These are phyloP conservation scores for Lactarius sanguifluus DNA, from an alignment of 768 basidiomycete genomes.

Conservation along the genomic window DNA sequence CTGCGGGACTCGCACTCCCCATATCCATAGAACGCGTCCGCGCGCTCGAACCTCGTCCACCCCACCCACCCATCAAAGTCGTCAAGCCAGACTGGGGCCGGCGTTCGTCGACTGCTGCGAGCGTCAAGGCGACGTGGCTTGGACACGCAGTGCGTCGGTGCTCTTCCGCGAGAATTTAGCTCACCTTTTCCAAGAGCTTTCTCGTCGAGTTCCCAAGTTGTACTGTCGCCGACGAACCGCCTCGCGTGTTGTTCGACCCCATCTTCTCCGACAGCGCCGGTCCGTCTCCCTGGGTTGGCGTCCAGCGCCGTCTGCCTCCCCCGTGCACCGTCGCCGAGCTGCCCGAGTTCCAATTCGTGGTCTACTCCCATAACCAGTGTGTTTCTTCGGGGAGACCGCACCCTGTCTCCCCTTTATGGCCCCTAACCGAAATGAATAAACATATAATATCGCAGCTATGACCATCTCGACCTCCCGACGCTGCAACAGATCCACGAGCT, in stretches of 20 bases:
- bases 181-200: constrained; percentile 31
- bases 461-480: constrained; percentile 43
- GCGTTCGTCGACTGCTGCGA: background rate
- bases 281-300: constrained; percentile 35
- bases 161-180: background rate
- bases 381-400: constrained; percentile 17
- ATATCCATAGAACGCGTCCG: constrained; percentile 29
- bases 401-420: too few relatives aligned
- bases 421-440: too few relatives aligned
- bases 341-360: constrained; percentile 42
- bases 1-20: background rate
- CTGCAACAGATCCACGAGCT: constrained; percentile 34
- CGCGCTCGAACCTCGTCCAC: constrained; percentile 19
- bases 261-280: constrained; percentile 41
- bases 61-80: constrained; percentile 30
- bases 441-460: constrained; percentile 36
- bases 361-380: constrained; percentile 47
- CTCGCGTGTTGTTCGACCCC: constrained; percentile 43
- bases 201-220: constrained; percentile 34
- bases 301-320: constrained; percentile 36
- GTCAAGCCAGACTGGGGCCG: constrained; percentile 34
- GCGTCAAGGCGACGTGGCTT: constrained; percentile 38
- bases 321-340: constrained; percentile 42
- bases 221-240: constrained; percentile 26
- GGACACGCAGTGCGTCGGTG: constrained; percentile 39